Conservation (phyloP, 2,329 filamentous ascomycete genomes). For the Sclerotinia glacialis region DNA sequence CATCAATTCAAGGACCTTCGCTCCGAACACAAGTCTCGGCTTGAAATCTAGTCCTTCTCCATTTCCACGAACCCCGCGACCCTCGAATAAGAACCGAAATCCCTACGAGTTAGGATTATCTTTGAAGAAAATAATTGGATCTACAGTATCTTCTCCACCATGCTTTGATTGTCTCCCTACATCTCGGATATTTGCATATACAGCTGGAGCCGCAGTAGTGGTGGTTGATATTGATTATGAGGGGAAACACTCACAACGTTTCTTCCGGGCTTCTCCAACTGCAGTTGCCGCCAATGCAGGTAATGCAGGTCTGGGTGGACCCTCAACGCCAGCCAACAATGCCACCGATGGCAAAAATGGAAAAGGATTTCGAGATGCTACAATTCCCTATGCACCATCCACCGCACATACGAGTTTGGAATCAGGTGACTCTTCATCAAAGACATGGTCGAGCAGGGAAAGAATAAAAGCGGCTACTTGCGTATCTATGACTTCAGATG, state of each 20-base stretch:
- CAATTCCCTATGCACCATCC: conserved; percentile 40
- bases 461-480: conserved; percentile 93
- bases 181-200: conserved; percentile 75
- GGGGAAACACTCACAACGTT: conserved; percentile 67
- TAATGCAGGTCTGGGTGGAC: conserved; percentile 52
- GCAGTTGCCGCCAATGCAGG: conserved; percentile 61
- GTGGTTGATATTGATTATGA: conserved; percentile 75
- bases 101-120: conserved; percentile 60
- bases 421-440: conserved; percentile 64
- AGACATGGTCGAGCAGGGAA: conserved; percentile 84
- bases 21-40: conserved; percentile 37
- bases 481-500: conserved; percentile 82
- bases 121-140: conserved; percentile 83
- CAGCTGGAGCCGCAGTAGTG: conserved; percentile 90
- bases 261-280: conserved; percentile 82
- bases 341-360: conserved; percentile 62
- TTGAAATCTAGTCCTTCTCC: conserved; percentile 74
- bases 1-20: conserved; percentile 36
- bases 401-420: conserved; percentile 44
- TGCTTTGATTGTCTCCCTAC: conserved; percentile 79
- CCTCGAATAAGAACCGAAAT: conserved; percentile 51
- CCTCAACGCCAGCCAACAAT: conserved; percentile 53
- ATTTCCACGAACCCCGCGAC: conserved; percentile 60
- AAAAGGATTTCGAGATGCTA: conserved; percentile 48
- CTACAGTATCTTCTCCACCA: conserved; percentile 78